These are phyloP conservation scores for Talaromyces rugulosus DNA, from an alignment of 2,329 filamentous ascomycete genomes.

Conservation along the genomic window DNA sequence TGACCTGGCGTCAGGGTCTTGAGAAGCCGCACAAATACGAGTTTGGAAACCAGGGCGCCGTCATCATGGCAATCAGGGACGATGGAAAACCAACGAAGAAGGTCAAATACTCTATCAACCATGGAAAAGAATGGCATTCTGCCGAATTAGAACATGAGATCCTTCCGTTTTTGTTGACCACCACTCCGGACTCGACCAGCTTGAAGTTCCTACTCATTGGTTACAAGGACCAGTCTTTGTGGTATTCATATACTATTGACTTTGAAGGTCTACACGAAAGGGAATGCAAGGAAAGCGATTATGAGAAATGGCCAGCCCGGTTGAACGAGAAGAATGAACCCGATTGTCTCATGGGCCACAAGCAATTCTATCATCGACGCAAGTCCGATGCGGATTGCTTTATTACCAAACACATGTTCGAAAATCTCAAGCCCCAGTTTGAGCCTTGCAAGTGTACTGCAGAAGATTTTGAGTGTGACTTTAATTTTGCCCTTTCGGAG, in stretches of 20 bases:
- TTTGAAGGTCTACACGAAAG: conserved; percentile 77
- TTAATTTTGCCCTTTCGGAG: conserved; percentile 70
- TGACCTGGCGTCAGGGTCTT: conserved; percentile 71
- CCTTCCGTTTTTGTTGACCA: conserved; percentile 70
- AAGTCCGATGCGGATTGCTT: conserved; percentile 89
- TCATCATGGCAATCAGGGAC: conserved; percentile 78
- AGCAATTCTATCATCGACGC: conserved; percentile 76
- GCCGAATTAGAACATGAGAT: conserved; percentile 69
- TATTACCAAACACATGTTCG: conserved; percentile 71
- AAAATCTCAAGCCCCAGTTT: conserved; percentile 66
- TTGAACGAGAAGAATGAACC: conserved; percentile 74
- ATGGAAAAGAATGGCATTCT: conserved; percentile 77
- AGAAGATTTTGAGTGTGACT: conserved; percentile 92
- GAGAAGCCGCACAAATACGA: conserved; percentile 91
- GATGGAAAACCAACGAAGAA: conserved; percentile 51
- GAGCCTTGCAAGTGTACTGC: conserved; percentile 77
- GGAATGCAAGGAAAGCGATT: conserved; percentile 66
- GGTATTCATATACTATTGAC: conserved; percentile 70
- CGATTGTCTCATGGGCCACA: conserved; percentile 93
- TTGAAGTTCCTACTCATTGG: conserved; percentile 83
- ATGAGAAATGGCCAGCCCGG: conserved; percentile 85
- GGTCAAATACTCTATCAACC: conserved; percentile 77
- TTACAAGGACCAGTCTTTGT: conserved; percentile 47
- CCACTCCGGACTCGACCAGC: conserved; percentile 86
- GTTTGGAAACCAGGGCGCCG: conserved; percentile 87